phyloP scores from a whole-genome alignment of 1,284 basidiomycete genomes.

The Moesziomyces sp. region DNA sequence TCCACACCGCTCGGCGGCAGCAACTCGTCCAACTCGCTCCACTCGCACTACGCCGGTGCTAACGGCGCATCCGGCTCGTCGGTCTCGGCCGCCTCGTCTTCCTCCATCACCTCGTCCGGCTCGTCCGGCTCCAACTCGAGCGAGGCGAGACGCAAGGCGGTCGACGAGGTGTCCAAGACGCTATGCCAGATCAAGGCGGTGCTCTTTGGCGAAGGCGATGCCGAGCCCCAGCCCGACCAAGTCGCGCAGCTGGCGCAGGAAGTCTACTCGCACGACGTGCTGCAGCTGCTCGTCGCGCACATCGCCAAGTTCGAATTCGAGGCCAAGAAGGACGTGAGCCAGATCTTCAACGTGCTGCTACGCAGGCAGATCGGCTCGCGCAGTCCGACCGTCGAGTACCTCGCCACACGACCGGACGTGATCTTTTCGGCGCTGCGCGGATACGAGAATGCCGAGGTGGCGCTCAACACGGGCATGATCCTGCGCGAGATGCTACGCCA shows the following conservation, averaged over 20 bases:
- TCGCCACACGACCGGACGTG: conserved; percentile 84
- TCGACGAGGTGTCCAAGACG: conserved; percentile 87
- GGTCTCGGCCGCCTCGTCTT: conserved; percentile 8
- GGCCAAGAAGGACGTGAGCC: conserved; percentile 88
- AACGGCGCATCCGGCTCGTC: conserved; percentile 18
- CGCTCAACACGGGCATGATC: conserved; percentile 97
- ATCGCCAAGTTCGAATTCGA: conserved; percentile 94
- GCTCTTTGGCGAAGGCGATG: conserved; percentile 81
- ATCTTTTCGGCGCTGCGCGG: conserved; percentile 82
- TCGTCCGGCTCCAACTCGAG: conserved; percentile 10
- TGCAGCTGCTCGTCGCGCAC: conserved; percentile 82
- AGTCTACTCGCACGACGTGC: conserved; percentile 88
- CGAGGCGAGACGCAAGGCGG: conserved; percentile 72
- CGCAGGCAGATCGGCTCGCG: conserved; percentile 92
- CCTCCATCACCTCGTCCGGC: conserved; percentile 16
- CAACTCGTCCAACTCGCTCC: conserved; percentile 29
- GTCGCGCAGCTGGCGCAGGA: conserved; percentile 86
- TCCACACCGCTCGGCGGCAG: conserved; percentile 12
- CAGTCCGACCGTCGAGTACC: conserved; percentile 93
- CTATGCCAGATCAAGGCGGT: conserved; percentile 87
- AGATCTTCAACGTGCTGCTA: conserved; percentile 95
- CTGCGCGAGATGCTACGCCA: conserved; percentile 95
- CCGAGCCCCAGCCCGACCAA: conserved; percentile 77
- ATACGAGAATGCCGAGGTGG: conserved; percentile 93
- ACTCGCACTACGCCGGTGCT: conserved; percentile 14